These are phyloP conservation scores for Leccinum obscurum DNA, from an alignment of 768 basidiomycete genomes.

Conservation along the genomic window DNA sequence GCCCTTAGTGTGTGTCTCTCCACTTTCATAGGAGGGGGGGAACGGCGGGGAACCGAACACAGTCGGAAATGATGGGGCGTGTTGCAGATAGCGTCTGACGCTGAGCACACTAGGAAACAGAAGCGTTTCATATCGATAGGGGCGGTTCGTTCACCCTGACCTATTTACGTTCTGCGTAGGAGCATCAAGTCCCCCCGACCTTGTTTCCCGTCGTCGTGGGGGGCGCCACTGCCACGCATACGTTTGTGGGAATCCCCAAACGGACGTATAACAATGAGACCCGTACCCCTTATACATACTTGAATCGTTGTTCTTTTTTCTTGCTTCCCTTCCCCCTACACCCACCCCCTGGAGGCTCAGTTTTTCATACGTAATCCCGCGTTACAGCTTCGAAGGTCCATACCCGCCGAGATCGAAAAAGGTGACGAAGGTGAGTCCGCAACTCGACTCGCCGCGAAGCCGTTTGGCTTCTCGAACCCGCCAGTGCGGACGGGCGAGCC, in stretches of 20 bases:
- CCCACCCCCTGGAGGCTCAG: background rate
- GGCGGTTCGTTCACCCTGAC: too few species aligned
- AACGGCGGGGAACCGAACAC: background rate
- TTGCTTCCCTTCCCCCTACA: background rate
- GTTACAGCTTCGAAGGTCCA: background rate
- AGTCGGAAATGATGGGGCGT: background rate
- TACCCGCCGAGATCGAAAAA: background rate
- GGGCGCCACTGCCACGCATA: background rate
- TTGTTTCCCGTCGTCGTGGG: background rate
- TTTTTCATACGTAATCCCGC: background rate
- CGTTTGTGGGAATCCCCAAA: slow-evolving; percentile 1
- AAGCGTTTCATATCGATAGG: too few species aligned
- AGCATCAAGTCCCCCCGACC: too few species aligned
- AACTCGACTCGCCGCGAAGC: background rate
- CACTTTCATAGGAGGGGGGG: too few species aligned
- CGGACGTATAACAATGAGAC: background rate
- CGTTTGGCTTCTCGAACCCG: background rate
- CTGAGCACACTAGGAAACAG: background rate
- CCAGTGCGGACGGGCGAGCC: background rate
- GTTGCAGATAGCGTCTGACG: background rate
- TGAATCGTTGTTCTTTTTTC: background rate
- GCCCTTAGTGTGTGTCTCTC: background rate
- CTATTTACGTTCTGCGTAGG: too few species aligned
- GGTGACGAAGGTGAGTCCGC: slow-evolving; percentile 3
- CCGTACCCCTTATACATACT: too few species aligned